Conservation (phyloP, 2,329 filamentous ascomycete genomes). For the Talaromyces sp. region DNA sequence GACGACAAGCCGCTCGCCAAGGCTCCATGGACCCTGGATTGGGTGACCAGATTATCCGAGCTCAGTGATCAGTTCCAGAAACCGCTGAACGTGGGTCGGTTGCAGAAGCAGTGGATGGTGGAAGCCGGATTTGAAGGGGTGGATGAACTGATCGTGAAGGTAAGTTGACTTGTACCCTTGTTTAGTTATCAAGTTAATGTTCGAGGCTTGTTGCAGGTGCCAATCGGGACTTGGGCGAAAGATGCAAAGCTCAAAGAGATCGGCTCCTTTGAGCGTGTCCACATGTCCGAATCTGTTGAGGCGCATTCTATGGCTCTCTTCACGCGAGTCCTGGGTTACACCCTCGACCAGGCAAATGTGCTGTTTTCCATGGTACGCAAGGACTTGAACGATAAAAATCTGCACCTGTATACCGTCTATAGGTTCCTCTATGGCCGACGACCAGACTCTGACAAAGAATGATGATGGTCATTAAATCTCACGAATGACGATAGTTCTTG, state of each 20-base stretch:
- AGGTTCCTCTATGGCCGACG: background rate
- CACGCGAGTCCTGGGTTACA: constrained; percentile 19
- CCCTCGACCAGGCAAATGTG: constrained; percentile 14
- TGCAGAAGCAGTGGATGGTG: constrained; percentile 5
- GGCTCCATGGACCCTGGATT: background rate
- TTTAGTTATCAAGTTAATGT: background rate
- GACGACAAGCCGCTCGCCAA: constrained; percentile 2
- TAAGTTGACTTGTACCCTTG: constrained; percentile 19
- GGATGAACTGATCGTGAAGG: constrained; percentile 6
- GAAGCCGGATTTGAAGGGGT: constrained; percentile 9
- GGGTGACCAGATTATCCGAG: constrained; percentile 1
- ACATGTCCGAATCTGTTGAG: constrained; percentile 15
- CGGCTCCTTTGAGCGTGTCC: constrained; percentile 8
- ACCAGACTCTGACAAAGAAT: too few relatives aligned
- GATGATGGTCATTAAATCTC: too few relatives aligned
- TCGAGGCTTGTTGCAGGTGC: constrained; percentile 9
- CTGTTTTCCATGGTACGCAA: background rate
- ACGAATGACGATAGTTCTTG: too few relatives aligned
- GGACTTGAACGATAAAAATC: background rate
- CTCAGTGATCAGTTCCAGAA: constrained; percentile 3
- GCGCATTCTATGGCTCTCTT: constrained; percentile 18
- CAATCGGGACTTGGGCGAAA: constrained; percentile 19
- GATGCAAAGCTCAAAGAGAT: constrained; percentile 18
- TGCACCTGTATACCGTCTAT: constrained; percentile 18
- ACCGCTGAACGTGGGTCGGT: background rate